Evolutionary conservation across 169 alveolate genomes (phyloP), one percentile per base, ranked within the genome.

Genomic region (Eimeria brunetti): DNA sequence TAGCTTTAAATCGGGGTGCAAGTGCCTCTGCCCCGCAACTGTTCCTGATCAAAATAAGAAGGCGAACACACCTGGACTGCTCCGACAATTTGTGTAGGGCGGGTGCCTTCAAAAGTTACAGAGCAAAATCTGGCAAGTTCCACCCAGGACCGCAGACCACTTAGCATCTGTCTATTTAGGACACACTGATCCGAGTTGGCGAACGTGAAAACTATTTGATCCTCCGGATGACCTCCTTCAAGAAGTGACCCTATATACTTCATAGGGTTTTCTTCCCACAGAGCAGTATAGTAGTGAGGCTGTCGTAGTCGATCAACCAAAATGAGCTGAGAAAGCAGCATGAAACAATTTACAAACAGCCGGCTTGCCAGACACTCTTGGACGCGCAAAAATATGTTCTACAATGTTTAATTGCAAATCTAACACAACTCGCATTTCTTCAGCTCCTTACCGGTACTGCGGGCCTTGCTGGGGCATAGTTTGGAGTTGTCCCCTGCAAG

Each of bases 401-500:
- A 30, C 27, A 64, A 16, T 4, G 20, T 69, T 4, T 69, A 16
- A 2, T 11, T 9, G 16, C 22, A 46, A 22, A 6, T 5, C 38
- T 36, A n/a, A 49, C 75, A 24, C 46, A 12, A 36, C 20, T 69
- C n/a, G 46, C 51, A 20, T 69, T 64, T 64, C 1, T 0, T 36
- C 75, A 64, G 41, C 36, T 5, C 9, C 90, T 83, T 56, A 83
- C 90, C 90, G 90, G 90, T 36, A 83, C 90, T 9, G 69, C 90
- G 30, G 49, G 73, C 75, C 90, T 49, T 22, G 90, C 90, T 53
- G 90, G 76, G 56, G 90, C 90, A 73, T 83, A 83, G 71, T 83
- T 83, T 36, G 90, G 90, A 58, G 90, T 83, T 58, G 90, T 38
- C 51, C 90, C 90, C 90, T 83, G 90, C 90, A 83, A 83, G 22